A percentile compares a stretch with the other conserved stretches of the same genome.
phyloP scores from a whole-genome alignment of 177 flowering plant species.

The Telopea speciosissima region DNA sequence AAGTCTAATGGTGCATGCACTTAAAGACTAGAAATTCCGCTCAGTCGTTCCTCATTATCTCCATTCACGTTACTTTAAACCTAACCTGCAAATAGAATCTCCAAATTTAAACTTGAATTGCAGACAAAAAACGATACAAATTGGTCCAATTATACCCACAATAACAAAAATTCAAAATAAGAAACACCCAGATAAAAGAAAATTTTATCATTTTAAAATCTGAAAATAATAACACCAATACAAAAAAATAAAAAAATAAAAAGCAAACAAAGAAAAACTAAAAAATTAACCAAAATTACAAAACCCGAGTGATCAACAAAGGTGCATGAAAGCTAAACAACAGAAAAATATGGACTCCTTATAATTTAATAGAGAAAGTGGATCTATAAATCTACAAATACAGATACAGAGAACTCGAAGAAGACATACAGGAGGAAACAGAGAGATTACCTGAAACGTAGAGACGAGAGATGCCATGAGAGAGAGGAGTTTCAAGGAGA shows the following conservation, averaged over 20 bases:
- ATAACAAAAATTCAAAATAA: neutral
- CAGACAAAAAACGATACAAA: neutral
- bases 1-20: neutral
- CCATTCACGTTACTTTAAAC: neutral
- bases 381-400: no score
- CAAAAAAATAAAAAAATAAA: no score
- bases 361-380: no score
- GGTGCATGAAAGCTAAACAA: neutral
- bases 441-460: neutral
- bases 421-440: no score
- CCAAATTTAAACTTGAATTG: neutral
- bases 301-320: neutral
- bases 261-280: no score
- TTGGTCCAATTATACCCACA: neutral
- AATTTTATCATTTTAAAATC: neutral
- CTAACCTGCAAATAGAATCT: neutral
- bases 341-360: no score
- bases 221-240: neutral
- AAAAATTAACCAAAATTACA: no score
- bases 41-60: neutral
- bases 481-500: neutral
- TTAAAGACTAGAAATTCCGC: neutral
- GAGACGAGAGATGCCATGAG: slow-evolving; percentile 3
- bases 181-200: neutral
- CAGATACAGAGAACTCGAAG: no score